Evolutionary conservation across 352 stramenopile genomes (phyloP).

Genomic region (Phytophthora idaei): DNA sequence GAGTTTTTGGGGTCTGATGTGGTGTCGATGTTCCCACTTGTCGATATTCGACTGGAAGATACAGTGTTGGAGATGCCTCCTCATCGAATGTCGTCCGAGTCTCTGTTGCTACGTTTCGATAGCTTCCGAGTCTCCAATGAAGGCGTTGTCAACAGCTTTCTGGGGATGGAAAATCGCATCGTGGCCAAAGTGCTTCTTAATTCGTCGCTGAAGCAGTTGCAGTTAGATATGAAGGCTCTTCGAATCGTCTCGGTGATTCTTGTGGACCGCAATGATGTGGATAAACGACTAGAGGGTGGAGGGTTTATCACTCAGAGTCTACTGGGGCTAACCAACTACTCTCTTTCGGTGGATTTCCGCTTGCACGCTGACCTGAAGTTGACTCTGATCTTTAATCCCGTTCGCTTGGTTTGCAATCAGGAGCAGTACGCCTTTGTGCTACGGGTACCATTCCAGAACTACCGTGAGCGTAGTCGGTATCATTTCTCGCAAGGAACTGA

Average conservation of each 20-base stretch:
- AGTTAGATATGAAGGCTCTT: conserved; percentile 66
- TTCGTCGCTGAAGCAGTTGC: conserved; percentile 73
- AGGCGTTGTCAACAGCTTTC: conserved; percentile 60
- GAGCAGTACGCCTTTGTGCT: conserved; percentile 85
- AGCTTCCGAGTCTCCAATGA: conserved; percentile 72
- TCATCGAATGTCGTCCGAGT: conserved; percentile 79
- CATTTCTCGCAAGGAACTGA: conserved; percentile 30
- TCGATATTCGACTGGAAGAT: conserved; percentile 75
- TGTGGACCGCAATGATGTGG: conserved; percentile 48
- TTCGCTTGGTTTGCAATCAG: conserved; percentile 83
- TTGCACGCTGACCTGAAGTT: conserved; percentile 61
- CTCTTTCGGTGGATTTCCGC: conserved; percentile 64
- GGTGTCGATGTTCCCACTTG: conserved; percentile 82
- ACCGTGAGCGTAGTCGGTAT: conserved; percentile 67
- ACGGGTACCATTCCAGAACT: conserved; percentile 76
- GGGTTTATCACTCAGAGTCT: conserved; percentile 74
- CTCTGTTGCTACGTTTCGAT: conserved; percentile 74
- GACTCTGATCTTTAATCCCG: conserved; percentile 54
- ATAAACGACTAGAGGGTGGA: conserved; percentile 32
- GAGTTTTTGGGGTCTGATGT: conserved; percentile 67
- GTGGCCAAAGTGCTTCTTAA: conserved; percentile 88
- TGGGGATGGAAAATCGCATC: conserved; percentile 74
- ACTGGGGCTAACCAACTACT: conserved; percentile 70
- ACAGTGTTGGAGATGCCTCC: conserved; percentile 78
- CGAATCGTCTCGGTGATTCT: conserved; percentile 82